These are phyloP conservation scores for Neurospora sp. DNA, from an alignment of 495 filamentous ascomycete species.

Conservation along the genomic window DNA sequence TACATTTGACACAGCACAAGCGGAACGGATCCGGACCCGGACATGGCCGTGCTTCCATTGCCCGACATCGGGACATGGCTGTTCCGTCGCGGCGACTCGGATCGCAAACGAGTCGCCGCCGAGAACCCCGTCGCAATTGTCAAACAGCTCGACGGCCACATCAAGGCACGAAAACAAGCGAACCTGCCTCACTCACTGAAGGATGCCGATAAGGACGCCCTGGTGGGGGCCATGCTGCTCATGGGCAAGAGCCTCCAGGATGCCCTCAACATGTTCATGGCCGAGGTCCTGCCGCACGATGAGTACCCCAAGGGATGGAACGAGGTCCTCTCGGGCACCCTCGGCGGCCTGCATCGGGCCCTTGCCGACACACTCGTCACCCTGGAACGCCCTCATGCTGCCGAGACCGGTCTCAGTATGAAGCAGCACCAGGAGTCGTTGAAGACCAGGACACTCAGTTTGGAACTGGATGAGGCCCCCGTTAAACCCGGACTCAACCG, in stretches of 20 bases:
- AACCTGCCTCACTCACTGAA: slow-evolving; percentile 9
- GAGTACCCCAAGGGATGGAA: slow-evolving; percentile 17
- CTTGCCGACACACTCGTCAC: slow-evolving; percentile 8
- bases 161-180: slow-evolving; percentile 10
- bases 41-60: slow-evolving; percentile 12
- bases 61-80: slow-evolving; percentile 18
- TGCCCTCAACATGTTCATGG: slow-evolving; percentile 16
- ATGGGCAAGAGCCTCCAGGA: slow-evolving; percentile 18
- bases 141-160: slow-evolving; percentile 14
- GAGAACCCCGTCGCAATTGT: slow-evolving; percentile 16
- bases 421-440: neutral
- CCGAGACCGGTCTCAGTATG: neutral
- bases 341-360: slow-evolving; percentile 14
- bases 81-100: slow-evolving; percentile 14
- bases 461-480: neutral
- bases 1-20: too few species aligned
- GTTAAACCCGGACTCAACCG: neutral
- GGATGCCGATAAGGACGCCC: slow-evolving; percentile 17
- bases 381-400: neutral
- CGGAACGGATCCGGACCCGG: neutral
- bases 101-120: slow-evolving; percentile 1
- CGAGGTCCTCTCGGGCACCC: slow-evolving; percentile 20
- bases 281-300: slow-evolving; percentile 18
- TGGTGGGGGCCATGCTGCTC: slow-evolving; percentile 20
- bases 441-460: neutral